A percentile compares a stretch with the other conserved stretches of the same genome.
phyloP scores from a whole-genome alignment of 345 rosid genomes.

The Bretschneidera sinensis region DNA sequence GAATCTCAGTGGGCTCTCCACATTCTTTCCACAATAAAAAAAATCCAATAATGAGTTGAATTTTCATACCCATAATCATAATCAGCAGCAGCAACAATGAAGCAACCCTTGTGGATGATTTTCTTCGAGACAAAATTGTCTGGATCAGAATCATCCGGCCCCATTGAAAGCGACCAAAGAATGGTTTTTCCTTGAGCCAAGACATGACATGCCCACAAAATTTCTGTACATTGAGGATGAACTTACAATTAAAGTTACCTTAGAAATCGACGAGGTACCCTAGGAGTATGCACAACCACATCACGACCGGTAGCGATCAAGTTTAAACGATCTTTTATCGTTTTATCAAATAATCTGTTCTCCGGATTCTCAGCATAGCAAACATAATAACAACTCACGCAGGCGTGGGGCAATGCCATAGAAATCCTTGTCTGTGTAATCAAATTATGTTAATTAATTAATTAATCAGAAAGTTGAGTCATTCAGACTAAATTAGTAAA shows the following conservation, averaged over 20 bases:
- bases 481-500: not conserved
- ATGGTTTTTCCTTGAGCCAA: too few species aligned
- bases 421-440: constrained; percentile 81
- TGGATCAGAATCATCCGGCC: not conserved
- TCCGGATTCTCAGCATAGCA: constrained; percentile 90
- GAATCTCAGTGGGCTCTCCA: constrained; percentile 34
- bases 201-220: constrained; percentile 6
- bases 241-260: too few species aligned
- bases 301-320: constrained; percentile 50
- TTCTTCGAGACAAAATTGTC: constrained; percentile 5
- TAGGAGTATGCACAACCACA: constrained; percentile 54
- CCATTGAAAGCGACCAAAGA: constrained; percentile 3
- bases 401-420: constrained; percentile 96
- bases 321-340: constrained; percentile 51
- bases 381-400: constrained; percentile 87
- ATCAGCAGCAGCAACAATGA: not conserved
- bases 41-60: constrained; percentile 9
- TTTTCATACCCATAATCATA: constrained; percentile 11
- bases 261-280: constrained; percentile 37
- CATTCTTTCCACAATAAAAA: too few species aligned
- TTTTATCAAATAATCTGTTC: constrained; percentile 58
- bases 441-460: not conserved
- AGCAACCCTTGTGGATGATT: constrained; percentile 2
- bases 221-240: not conserved
- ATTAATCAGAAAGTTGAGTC: constrained; percentile 11